phyloP scores from a whole-genome alignment of 371 early-diverging fungal species.

The Enterocytospora artemiae region DNA sequence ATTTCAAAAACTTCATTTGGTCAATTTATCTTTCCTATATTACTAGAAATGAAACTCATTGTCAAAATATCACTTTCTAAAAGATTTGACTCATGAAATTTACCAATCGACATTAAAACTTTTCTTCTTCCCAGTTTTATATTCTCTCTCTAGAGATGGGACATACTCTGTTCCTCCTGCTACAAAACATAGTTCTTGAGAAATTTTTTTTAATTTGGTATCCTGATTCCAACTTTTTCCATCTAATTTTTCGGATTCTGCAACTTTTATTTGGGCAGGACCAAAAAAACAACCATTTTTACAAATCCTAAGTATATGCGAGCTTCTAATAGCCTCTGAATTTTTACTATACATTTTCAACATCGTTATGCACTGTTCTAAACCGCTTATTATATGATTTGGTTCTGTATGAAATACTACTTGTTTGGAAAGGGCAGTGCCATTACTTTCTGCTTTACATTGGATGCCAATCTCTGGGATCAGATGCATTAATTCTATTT shows the following conservation, averaged over 20 bases:
- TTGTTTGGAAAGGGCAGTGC: too few species aligned
- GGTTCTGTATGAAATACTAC: background rate
- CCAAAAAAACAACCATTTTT: slow-evolving; percentile 43
- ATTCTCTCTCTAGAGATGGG: too few species aligned
- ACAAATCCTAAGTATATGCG: slow-evolving; percentile 23
- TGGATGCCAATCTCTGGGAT: too few species aligned
- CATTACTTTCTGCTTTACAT: too few species aligned
- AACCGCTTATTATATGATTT: background rate
- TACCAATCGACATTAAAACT: too few species aligned
- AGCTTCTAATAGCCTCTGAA: background rate
- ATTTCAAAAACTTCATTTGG: background rate
- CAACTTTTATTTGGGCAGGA: slow-evolving; percentile 33
- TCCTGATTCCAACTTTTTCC: background rate
- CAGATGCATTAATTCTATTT: slow-evolving; percentile 7
- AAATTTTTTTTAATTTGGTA: too few species aligned
- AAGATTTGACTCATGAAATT: too few species aligned
- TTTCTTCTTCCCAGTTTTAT: too few species aligned
- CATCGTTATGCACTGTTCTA: background rate
- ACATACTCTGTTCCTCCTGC: too few species aligned
- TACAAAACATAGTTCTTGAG: too few species aligned
- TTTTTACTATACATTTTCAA: background rate
- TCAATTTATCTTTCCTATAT: background rate
- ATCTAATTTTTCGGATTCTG: background rate
- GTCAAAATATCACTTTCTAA: too few species aligned
- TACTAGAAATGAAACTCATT: too few species aligned